Evolutionary conservation across 129 eudicot genomes (phyloP).

Genomic region (Pittosporum tobira): DNA sequence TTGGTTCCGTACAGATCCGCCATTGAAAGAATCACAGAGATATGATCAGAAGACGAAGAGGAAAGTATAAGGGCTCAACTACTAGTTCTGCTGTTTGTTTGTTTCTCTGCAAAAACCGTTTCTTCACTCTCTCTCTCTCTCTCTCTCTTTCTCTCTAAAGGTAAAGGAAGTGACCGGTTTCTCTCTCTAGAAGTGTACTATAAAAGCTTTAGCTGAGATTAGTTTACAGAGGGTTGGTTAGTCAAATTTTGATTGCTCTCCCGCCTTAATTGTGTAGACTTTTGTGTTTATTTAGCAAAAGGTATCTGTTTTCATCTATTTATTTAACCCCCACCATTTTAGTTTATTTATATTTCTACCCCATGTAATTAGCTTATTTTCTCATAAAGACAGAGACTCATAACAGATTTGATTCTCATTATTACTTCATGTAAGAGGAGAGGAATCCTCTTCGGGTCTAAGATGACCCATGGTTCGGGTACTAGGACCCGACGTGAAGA

Average conservation of each 20-base stretch:
- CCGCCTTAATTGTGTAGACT: constrained; percentile 44
- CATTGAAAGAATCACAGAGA: constrained; percentile 28
- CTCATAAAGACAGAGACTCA: no score
- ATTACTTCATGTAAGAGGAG: no score
- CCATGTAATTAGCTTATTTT: no score
- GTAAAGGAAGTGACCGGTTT: constrained; percentile 13
- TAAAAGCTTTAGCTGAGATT: constrained; percentile 18
- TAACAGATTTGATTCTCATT: no score
- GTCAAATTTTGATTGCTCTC: constrained; percentile 26
- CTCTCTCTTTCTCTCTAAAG: constrained; percentile 15
- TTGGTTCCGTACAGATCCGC: constrained; percentile 78
- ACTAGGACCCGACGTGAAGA: no score
- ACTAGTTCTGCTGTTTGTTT: constrained; percentile 3
- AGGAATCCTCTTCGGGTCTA: no score
- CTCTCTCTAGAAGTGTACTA: constrained; percentile 11
- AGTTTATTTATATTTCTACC: background rate
- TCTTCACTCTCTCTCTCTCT: constrained; percentile 1
- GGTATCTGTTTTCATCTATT: background rate
- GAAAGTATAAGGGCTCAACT: background rate
- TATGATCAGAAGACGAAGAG: background rate
- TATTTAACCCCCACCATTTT: background rate
- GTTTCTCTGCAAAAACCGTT: constrained; percentile 17
- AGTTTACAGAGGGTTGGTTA: constrained; percentile 15
- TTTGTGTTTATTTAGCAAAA: background rate
- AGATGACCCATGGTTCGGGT: no score